phyloP scores from a whole-genome alignment of 2,329 filamentous ascomycete genomes.

The Colletotrichum lini region DNA sequence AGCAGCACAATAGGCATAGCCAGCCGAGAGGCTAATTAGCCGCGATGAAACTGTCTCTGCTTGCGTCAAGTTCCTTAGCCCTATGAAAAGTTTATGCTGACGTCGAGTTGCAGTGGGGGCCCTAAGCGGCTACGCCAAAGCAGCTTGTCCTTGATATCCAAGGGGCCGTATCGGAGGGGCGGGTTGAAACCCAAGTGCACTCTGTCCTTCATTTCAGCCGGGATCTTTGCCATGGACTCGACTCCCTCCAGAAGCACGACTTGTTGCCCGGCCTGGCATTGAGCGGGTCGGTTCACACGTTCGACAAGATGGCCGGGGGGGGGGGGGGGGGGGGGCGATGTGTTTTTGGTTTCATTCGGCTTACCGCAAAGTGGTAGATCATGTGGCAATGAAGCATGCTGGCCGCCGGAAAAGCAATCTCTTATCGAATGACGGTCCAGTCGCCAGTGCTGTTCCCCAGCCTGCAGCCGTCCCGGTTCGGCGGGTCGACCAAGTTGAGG shows the following conservation, averaged over 20 bases:
- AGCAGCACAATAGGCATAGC: background rate
- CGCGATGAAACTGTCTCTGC: background rate
- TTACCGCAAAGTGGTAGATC: conserved; percentile 38
- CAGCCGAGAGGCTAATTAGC: background rate
- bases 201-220: conserved; percentile 30
- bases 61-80: background rate
- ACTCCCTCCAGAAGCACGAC: conserved; percentile 33
- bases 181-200: conserved; percentile 33
- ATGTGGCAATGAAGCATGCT: conserved; percentile 40
- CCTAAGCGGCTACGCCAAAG: too few relatives aligned
- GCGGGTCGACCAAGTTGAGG: conserved; percentile 31
- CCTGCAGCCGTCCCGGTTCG: conserved; percentile 32
- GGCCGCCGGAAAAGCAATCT: conserved; percentile 32
- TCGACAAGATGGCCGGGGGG: background rate
- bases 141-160: conserved; percentile 23
- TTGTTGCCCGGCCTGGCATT: conserved; percentile 24
- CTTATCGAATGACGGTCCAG: conserved; percentile 39
- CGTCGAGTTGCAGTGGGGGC: background rate
- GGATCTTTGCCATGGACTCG: conserved; percentile 30
- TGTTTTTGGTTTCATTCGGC: background rate
- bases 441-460: conserved; percentile 32
- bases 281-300: too few relatives aligned
- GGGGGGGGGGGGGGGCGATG: background rate
- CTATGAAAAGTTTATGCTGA: background rate
- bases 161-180: conserved; percentile 23